These are phyloP conservation scores for Haberlea rhodopensis DNA, from an alignment of 257 asterid genomes.

Conservation along the genomic window DNA sequence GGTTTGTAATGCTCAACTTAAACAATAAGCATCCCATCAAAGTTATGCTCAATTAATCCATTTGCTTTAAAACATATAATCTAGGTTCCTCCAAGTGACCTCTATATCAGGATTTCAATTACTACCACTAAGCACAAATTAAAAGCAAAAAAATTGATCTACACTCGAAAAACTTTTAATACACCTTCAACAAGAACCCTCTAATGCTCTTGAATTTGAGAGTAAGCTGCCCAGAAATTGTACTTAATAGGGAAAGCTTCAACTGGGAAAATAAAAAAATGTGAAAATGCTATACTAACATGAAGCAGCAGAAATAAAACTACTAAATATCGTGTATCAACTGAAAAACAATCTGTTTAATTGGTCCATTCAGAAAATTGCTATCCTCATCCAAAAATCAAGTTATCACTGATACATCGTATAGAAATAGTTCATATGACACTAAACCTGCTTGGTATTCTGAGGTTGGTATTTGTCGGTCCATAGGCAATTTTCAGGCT, in stretches of 20 bases:
- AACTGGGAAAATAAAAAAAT: slow-evolving; percentile 5
- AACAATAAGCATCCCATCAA: slow-evolving; percentile 2
- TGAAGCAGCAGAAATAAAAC: background rate
- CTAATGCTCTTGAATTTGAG: slow-evolving; percentile 6
- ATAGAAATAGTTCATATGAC: background rate
- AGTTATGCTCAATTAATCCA: slow-evolving; percentile 1
- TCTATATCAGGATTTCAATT: background rate
- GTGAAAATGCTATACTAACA: slow-evolving; percentile 12
- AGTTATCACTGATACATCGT: background rate
- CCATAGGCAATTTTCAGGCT: slow-evolving; percentile 70
- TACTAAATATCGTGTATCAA: slow-evolving; percentile 3
- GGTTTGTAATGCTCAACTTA: slow-evolving; percentile 5
- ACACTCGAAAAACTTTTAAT: background rate
- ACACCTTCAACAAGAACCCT: slow-evolving; percentile 4
- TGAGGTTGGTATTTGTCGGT: slow-evolving; percentile 85
- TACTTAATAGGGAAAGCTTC: slow-evolving; percentile 5
- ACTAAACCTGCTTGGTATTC: slow-evolving; percentile 71
- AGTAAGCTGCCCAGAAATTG: background rate
- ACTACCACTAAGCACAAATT: slow-evolving; percentile 1
- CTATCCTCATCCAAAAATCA: background rate
- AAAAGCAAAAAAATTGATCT: background rate
- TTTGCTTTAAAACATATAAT: background rate
- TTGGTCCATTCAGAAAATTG: slow-evolving; percentile 13
- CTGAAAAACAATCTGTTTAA: background rate
- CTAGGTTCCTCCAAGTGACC: background rate